A percentile compares a stretch with the other conserved stretches of the same genome.
These are phyloP conservation scores for Agarophyton chilense DNA, from an alignment of 23 red algal genomes.

Conservation along the genomic window DNA sequence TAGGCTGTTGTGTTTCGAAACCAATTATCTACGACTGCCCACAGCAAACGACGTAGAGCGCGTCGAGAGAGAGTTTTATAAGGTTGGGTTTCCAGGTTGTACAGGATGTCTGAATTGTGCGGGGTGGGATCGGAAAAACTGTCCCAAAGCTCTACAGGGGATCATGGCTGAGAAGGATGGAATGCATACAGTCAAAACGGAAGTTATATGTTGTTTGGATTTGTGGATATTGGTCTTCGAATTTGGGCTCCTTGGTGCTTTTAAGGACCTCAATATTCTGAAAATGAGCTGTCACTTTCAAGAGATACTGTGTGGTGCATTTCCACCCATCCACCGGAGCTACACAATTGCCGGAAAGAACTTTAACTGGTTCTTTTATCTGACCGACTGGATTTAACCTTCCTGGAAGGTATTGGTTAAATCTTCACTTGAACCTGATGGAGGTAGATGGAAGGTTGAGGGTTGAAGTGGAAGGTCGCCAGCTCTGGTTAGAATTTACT, in stretches of 20 bases:
- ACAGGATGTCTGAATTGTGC: conserved; percentile 28
- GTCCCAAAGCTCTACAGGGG: conserved; percentile 24
- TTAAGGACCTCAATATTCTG: conserved; percentile 49
- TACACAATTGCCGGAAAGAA: too few relatives aligned
- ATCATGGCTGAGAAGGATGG: conserved; percentile 34
- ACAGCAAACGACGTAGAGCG: not conserved
- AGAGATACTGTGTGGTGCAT: too few relatives aligned
- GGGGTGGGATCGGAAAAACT: conserved; percentile 38
- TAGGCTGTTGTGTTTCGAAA: not conserved
- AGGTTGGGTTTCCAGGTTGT: conserved; percentile 26
- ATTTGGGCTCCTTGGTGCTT: conserved; percentile 5
- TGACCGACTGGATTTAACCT: too few relatives aligned
- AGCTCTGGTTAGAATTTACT: too few relatives aligned
- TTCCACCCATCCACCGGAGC: too few relatives aligned
- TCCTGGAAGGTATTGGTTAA: too few relatives aligned
- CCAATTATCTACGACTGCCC: conserved; percentile 16
- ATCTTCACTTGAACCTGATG: too few relatives aligned
- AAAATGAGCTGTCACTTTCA: too few relatives aligned
- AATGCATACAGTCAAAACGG: not conserved
- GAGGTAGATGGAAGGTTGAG: too few relatives aligned
- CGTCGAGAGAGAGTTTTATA: conserved; percentile 4
- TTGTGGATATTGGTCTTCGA: conserved; percentile 25
- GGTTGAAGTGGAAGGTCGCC: too few relatives aligned
- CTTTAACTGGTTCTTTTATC: too few relatives aligned
- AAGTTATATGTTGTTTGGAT: conserved; percentile 26